Conservation (phyloP, 345 rosid genomes). For the Geranium brycei region DNA sequence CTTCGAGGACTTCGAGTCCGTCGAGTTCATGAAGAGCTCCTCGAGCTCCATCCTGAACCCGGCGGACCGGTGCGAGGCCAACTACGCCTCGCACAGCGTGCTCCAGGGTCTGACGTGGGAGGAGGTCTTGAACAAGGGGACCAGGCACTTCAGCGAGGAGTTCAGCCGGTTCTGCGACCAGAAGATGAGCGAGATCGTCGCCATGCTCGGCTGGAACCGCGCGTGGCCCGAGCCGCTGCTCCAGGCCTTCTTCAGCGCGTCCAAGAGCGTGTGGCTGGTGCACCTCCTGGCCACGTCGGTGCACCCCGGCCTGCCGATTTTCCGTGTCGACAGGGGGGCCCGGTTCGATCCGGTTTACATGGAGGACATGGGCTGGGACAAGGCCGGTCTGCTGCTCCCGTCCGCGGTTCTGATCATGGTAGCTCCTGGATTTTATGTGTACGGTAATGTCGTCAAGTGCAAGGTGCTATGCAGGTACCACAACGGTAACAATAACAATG, state of each 20-base stretch:
- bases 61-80: slow-evolving; percentile 53
- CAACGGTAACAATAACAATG: slow-evolving; percentile 13
- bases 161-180: slow-evolving; percentile 78
- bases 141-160: slow-evolving; percentile 78
- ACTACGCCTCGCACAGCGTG: slow-evolving; percentile 41
- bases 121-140: slow-evolving; percentile 69
- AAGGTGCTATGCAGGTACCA: slow-evolving; percentile 72
- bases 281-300: slow-evolving; percentile 87
- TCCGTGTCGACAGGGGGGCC: slow-evolving; percentile 52
- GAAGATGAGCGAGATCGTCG: slow-evolving; percentile 84
- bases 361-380: slow-evolving; percentile 68
- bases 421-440: slow-evolving; percentile 85
- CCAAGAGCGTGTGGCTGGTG: slow-evolving; percentile 76
- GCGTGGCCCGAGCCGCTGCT: slow-evolving; percentile 82
- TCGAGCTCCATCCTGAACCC: slow-evolving; percentile 56
- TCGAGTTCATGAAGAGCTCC: slow-evolving; percentile 52
- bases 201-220: slow-evolving; percentile 64
- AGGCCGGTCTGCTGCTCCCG: slow-evolving; percentile 39
- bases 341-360: slow-evolving; percentile 63
- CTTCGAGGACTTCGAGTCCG: slow-evolving; percentile 78
- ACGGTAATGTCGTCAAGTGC: slow-evolving; percentile 70
- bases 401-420: slow-evolving; percentile 58
- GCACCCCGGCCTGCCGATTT: slow-evolving; percentile 66
- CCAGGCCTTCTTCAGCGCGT: slow-evolving; percentile 75
- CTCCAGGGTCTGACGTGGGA: slow-evolving; percentile 70